Base-by-base conservation (phyloP, 805 yeast genomes). In the Yamadazyma phyllophila region DNA sequence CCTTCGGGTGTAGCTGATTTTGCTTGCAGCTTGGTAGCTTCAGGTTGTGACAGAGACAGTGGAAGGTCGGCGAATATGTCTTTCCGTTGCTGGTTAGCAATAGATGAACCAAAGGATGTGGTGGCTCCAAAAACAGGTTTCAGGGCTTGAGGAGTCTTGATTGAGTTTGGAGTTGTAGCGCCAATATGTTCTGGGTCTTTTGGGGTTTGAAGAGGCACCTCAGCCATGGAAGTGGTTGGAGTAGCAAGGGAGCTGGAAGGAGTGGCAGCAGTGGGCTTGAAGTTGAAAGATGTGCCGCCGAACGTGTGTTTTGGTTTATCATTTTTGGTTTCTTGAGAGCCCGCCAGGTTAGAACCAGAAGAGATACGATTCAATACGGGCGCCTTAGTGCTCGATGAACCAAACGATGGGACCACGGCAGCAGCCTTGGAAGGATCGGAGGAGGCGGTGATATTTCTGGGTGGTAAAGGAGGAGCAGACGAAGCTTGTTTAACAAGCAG, bases 81-180 rank as follows among this genome's bases (percentile, higher is more conserved):
- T 51, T 53, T 49, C 13, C 58, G 58, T 15, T 51, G 55, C 24
- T 48, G 60, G 17, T 57, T 66, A 32, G 58, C 50, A 6, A 58
- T 50, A 6, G 52, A 52, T 44, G 45, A 58, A 7, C 74, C 75
- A 56, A 72, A 70, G 1, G 72, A 51, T n/a, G 67, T 63, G 10
- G 73, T 58, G 2, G 79, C 58, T 3, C 76, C 80, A 56, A 70
- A 70, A 3, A 64, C 67, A 1, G 67, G 67, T 43, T 44, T 51
- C 4, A 39, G 36, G 8, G 36, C 26, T 4, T 16, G 5, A 4
- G 43, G 32, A 20, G 24, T 20, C 20, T 46, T 35, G 16, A 26
- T 24, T 34, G 30, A 26, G 38, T 24, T 40, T 17, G 38, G 9
- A 17, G 6, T 20, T 24, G 38, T 11, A 12, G 9, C 27, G 14